Conservation (phyloP, 345 rosid species). For the Aurinia saxatilis region DNA sequence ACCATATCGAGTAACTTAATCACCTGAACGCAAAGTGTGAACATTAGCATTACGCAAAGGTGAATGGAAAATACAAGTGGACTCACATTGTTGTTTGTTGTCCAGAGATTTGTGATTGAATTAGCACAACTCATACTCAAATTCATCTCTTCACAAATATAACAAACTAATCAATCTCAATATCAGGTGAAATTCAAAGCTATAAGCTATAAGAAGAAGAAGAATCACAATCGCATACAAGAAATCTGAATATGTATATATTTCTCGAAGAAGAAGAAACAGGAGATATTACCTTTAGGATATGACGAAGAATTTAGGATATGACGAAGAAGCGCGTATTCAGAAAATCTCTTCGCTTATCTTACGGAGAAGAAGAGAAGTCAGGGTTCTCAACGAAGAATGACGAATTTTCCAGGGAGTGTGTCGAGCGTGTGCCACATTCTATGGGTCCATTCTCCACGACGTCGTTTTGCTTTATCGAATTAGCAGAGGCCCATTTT, state of each 20-base stretch:
- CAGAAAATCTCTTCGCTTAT: too few species aligned
- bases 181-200: neutral
- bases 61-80: too few species aligned
- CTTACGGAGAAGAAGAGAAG: constrained; percentile 4
- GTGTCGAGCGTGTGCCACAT: constrained; percentile 30
- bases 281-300: too few species aligned
- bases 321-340: too few species aligned
- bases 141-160: constrained; percentile 2
- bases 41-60: too few species aligned
- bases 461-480: neutral
- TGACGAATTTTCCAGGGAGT: constrained; percentile 6
- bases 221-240: too few species aligned
- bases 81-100: constrained; percentile 17
- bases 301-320: too few species aligned
- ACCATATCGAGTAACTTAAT: constrained; percentile 22
- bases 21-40: constrained; percentile 20
- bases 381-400: constrained; percentile 9
- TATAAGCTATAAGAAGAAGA: neutral
- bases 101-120: constrained; percentile 5
- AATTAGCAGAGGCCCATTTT: too few species aligned
- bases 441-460: neutral
- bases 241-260: too few species aligned
- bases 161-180: neutral
- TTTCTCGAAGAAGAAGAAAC: too few species aligned
- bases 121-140: constrained; percentile 8